These are phyloP conservation scores for Pleurotus sapidus DNA, from an alignment of 768 basidiomycete species.

Conservation along the genomic window DNA sequence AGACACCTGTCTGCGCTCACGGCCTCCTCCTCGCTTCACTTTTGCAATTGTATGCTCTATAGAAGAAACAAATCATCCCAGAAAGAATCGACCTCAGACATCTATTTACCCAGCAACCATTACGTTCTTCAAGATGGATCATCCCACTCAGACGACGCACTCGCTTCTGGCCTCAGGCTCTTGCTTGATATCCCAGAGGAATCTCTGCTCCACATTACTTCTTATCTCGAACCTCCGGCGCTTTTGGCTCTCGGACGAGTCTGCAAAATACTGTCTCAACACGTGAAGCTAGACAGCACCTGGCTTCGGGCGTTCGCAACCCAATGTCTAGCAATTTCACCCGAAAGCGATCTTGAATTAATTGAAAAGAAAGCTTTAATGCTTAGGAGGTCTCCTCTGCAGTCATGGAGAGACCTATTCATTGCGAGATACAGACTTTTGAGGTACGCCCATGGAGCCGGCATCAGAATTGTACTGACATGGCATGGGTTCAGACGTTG, in stretches of 20 bases:
- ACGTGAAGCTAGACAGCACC: constrained; percentile 75
- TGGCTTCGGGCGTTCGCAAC: constrained; percentile 75
- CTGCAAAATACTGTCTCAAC: constrained; percentile 49
- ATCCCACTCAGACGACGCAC: not conserved
- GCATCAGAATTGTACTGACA: not conserved
- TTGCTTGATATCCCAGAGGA: constrained; percentile 62
- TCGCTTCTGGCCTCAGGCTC: constrained; percentile 16
- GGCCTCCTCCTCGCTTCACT: not conserved
- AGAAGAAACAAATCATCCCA: constrained; percentile 6
- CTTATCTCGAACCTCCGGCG: constrained; percentile 63
- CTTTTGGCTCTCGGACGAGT: constrained; percentile 58
- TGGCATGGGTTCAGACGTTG: constrained; percentile 51
- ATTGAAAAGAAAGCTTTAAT: constrained; percentile 40
- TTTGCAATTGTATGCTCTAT: constrained; percentile 6
- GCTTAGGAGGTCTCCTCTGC: constrained; percentile 49
- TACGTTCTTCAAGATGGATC: constrained; percentile 3
- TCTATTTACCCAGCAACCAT: constrained; percentile 2
- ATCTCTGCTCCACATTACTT: constrained; percentile 73
- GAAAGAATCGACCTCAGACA: constrained; percentile 3
- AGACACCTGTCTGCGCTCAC: constrained; percentile 4
- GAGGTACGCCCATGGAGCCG: constrained; percentile 35
- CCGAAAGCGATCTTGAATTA: constrained; percentile 52
- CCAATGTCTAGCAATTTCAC: constrained; percentile 63
- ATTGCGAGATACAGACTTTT: constrained; percentile 51
- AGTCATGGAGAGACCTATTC: constrained; percentile 71